Percentiles rank a stretch among this genome's conserved stretches.
Conservation (phyloP, 768 basidiomycete species). For the Udeniomyces megalosporus region DNA sequence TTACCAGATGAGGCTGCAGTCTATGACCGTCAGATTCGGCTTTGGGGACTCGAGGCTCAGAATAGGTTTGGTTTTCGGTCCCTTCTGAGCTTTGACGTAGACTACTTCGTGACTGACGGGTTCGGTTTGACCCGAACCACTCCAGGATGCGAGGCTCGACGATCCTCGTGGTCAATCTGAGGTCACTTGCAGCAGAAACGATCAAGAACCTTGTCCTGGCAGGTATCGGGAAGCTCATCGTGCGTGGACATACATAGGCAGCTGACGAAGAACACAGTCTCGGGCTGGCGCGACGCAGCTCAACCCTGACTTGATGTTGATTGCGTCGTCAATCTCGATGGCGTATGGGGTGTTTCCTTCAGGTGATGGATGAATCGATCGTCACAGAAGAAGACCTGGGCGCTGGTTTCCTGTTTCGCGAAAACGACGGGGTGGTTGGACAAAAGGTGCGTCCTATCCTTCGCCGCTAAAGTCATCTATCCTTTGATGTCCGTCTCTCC, state of each 20-base stretch:
- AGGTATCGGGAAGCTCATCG: conserved; percentile 75
- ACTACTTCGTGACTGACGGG: not conserved
- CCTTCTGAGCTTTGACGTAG: not conserved
- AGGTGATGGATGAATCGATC: conserved; percentile 53
- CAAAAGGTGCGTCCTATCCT: conserved; percentile 45
- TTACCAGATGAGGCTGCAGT: conserved; percentile 43
- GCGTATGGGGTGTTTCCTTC: too few species aligned
- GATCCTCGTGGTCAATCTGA: conserved; percentile 61
- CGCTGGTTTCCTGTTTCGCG: conserved; percentile 81
- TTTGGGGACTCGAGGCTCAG: conserved; percentile 98
- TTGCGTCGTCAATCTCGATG: not conserved
- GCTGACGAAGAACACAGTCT: not conserved
- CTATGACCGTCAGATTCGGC: conserved; percentile 89
- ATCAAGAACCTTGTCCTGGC: conserved; percentile 97
- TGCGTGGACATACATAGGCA: not conserved
- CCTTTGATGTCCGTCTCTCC: not conserved
- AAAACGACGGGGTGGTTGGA: conserved; percentile 63
- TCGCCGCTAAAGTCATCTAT: not conserved
- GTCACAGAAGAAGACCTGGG: conserved; percentile 78
- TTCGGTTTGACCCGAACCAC: not conserved
- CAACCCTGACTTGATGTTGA: not conserved
- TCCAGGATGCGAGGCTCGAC: conserved; percentile 83
- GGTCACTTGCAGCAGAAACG: conserved; percentile 75
- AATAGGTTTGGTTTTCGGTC: conserved; percentile 46
- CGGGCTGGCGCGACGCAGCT: too few species aligned